Base-by-base conservation (phyloP, 495 filamentous ascomycete species). In the Daldinia decipiens region DNA sequence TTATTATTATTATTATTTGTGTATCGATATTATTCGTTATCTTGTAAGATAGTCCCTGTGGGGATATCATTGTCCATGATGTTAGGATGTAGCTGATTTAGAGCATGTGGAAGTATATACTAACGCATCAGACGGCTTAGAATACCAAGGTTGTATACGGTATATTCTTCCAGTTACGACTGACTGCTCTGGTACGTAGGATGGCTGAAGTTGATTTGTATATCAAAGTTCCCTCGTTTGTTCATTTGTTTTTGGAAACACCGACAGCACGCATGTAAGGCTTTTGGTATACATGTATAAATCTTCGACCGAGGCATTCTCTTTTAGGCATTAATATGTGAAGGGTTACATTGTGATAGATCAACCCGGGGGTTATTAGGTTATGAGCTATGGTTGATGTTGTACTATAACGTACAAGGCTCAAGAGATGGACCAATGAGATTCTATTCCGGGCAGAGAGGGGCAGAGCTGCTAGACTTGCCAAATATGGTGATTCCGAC, bases 401-500 rank as follows among this genome's bases (percentile, higher is more conserved):
- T 47, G 40, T 45, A 47, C 8, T 21, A 47, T 24, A 47, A 24
- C 19, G 9, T 47, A 12, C 7, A 9, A 47, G 9, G 9, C 43
- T 47, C 43, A 12, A 21, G 8, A 21, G 43, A 47, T 12, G 19
- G 43, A 1, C 43, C 43, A 47, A 47, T 47, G 8, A 47, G 2
- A 21, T 21, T 47, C 17, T 24, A 24, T 53, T 47, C 38, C 36
- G 36, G 7, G 32, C 21, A 24, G 17, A 39, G 58, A 56, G 52
- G 65, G 58, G 51, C 34, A n/a, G 7, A 32, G n/a, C 6, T 34
- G 65, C 5, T 61, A 47, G 5, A 57, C 29, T 36, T 68, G 40
- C 65, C 58, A 17, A 62, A 51, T 11, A 12, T 26, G 64, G 64
- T 5, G 26, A 54, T 21, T 55, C 57, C 64, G 64, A 61, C 36